phyloP scores from a whole-genome alignment of 352 stramenopile genomes.

The Pelagophyceae sp. region DNA sequence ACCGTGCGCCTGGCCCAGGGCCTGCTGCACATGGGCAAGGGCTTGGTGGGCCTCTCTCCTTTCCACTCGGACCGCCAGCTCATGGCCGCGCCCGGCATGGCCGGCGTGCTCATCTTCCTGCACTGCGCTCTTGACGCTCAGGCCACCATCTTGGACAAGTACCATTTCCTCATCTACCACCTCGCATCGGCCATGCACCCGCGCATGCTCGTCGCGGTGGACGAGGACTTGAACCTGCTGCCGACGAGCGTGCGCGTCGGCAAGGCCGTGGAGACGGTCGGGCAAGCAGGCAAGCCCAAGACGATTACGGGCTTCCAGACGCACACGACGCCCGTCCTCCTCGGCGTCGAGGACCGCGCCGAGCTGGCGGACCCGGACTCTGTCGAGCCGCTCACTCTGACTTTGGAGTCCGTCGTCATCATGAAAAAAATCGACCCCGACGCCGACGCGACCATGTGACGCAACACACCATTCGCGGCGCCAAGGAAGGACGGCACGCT shows the following conservation, averaged over 20 bases:
- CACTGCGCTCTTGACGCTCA: conserved; percentile 93
- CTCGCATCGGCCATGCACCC: conserved; percentile 94
- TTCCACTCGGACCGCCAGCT: conserved; percentile 91
- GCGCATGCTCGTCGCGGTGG: conserved; percentile 96
- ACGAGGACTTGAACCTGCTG: conserved; percentile 85
- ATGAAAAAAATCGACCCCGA: neutral
- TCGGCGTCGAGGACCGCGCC: conserved; percentile 92
- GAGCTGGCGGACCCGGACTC: conserved; percentile 97
- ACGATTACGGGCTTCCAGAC: conserved; percentile 99
- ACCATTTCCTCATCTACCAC: conserved; percentile 60
- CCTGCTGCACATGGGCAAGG: conserved; percentile 98
- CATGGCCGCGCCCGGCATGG: conserved; percentile 72
- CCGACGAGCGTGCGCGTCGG: conserved; percentile 95
- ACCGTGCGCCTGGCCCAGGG: conserved; percentile 96
- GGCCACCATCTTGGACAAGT: conserved; percentile 92
- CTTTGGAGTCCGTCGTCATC: conserved; percentile 97
- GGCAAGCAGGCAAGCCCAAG: conserved; percentile 95
- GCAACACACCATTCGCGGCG: neutral
- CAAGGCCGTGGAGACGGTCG: conserved; percentile 97
- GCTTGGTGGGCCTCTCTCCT: conserved; percentile 91
- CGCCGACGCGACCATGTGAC: neutral
- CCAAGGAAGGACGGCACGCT: neutral
- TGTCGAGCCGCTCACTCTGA: conserved; percentile 72
- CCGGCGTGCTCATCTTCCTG: conserved; percentile 85
- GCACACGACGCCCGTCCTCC: conserved; percentile 95